Evolutionary conservation across 306 rosid species (phyloP), one percentile per base, ranked within the genome.

Genomic region (Rubus parviflorus): DNA sequence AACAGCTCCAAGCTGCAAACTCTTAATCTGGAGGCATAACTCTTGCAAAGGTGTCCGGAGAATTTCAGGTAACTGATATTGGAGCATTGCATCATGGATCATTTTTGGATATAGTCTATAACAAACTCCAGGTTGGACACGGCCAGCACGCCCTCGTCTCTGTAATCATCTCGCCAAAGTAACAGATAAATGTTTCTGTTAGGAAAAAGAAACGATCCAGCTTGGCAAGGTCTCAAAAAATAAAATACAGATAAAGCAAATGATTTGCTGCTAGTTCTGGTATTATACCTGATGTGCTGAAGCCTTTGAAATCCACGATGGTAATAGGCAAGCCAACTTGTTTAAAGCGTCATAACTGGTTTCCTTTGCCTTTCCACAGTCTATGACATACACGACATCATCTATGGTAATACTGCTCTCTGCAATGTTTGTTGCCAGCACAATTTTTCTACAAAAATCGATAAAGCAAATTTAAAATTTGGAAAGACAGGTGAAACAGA

Each of bases 101-200:
- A 94, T 77, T 88, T 89, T 89, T 23, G 98, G 97, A 87, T 94
- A 94, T 76, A 94, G 73, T 77, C 96, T 92, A 81, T 85, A 92
- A 82, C 98, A 94, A 71, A 92, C 91, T 79, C 98, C 98, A 73
- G 98, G 95, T 79, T 89, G 98, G 68, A 92, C 98, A 77, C 98
- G 94, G 67, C 98, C 98, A 81, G 98, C 98, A 81, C 97, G 98
- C 30, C 98, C 98, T 75, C 89, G 93, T 81, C 98, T 94, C 98
- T 94, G 94, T 73, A 83, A 84, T 77, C 56, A 67, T 73, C 13
- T 65, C 78, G 47, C 37, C 76, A 53, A 46, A 84, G 80, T 70
- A 72, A 81, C 48, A 78, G 46, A 73, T 63, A 3, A 56, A 7
- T 22, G 40, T 19, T 9, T 30, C 41, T 6, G 15, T 64, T 15